Evolutionary conservation across 2,329 filamentous ascomycete genomes (phyloP), one percentile per base, ranked within the genome.

Genomic region (Triangularia setosa): DNA sequence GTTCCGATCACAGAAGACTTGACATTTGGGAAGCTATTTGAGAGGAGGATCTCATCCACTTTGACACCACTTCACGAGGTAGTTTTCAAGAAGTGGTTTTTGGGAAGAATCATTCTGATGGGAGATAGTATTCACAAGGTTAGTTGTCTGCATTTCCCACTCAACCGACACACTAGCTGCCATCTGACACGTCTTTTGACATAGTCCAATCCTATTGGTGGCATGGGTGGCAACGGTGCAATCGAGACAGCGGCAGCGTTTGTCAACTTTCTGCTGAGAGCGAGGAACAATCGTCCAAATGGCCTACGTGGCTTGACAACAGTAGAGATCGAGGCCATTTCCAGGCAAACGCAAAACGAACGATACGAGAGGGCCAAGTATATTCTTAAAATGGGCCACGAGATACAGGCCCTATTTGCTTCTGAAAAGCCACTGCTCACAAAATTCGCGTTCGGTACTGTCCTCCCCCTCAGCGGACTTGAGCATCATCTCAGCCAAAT

Each of bases 41-140:
- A 25, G n/a, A 24, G 58, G 1, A 25, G 60, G 14, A 4, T 62
- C 1, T 67, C 65, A 0, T 72, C 73, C 7, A 72, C 71, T 0
- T 66, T 79, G 25, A 74, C 72, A 0, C 68, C 74, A 0, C 48
- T 77, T 2, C 75, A 73, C 9, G 75, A 77, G 52, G 48, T 70
- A n/a, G 71, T 75, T 1, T 73, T 67, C 27, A 69, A 74, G 52
- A 72, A 71, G 35, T 77, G 75, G 75, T 70, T 68, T 59, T 73
- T 72, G 33, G 53, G 67, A 8, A 65, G 74, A 5, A 73, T 76
- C 7, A 58, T 75, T 1, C 62, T 65, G 6, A 64, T 76, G 0
- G 75, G 75, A 4, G 75, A 76, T 48, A 69, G 73, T 0, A 70
- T 64, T 3, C 75, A 76, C 61, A 77, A 76, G 72, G 73, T 73